A percentile compares a stretch with the other conserved stretches of the same genome.
Conservation (phyloP, 1,284 basidiomycete species). For the Macrocystidia cucumis region DNA sequence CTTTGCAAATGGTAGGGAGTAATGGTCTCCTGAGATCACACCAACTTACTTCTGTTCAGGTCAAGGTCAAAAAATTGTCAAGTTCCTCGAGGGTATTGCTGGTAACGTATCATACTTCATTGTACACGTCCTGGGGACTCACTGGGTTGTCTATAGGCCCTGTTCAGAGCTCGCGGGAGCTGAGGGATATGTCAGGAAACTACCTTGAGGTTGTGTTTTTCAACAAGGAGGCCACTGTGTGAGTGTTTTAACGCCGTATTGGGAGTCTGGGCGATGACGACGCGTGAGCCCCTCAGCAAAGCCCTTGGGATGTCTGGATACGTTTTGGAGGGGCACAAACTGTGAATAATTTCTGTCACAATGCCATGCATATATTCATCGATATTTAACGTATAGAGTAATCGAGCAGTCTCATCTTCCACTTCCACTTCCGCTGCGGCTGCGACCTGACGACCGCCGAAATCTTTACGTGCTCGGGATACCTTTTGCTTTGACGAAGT, state of each 20-base stretch:
- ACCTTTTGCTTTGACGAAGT: constrained; percentile 73
- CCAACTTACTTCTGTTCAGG: no score
- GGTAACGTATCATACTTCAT: constrained; percentile 1
- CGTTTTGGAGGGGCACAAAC: constrained; percentile 41
- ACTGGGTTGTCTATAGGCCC: constrained; percentile 31
- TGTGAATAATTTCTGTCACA: no score
- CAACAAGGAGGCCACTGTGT: constrained; percentile 42
- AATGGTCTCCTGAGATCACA: no score
- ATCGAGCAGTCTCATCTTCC: no score
- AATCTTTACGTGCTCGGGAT: constrained; percentile 76
- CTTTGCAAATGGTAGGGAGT: no score
- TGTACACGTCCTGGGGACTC: constrained; percentile 9
- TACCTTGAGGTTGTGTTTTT: constrained; percentile 44
- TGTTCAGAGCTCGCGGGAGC: constrained; percentile 35
- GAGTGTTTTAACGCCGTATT: no score
- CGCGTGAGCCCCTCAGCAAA: constrained; percentile 32
- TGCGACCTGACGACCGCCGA: constrained; percentile 47
- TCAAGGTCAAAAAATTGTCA: no score
- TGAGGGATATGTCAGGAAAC: constrained; percentile 28
- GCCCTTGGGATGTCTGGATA: constrained; percentile 62
- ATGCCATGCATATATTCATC: constrained; percentile 33
- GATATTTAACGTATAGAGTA: no score
- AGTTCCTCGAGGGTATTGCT: background rate
- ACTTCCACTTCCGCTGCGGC: no score
- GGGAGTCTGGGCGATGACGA: no score